Evolutionary conservation across 805 yeast species (phyloP), one percentile per base, ranked within the genome.

Genomic region (Cyberlindnera sargentensis): DNA sequence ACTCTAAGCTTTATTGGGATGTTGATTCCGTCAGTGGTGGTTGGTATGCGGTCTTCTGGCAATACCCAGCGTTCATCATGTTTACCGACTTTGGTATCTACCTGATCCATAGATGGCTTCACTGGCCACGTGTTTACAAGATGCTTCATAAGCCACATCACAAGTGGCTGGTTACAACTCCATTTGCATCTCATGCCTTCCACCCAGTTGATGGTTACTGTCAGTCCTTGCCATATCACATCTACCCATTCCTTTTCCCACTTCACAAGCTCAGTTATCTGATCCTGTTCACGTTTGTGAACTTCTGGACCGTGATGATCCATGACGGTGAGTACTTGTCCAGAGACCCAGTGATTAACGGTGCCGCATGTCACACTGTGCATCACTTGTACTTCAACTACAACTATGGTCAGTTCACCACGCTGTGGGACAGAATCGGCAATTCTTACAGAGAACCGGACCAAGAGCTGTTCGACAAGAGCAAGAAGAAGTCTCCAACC

Each of bases 161-260:
- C 75, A 93, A 93, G 69, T 93, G 99, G 99, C 80, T 93, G 54
- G 96, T 93, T 34, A 91, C 98, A 48, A 91, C 99, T 8, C 99
- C 99, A 36, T 93, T 84, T 68, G 99, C 99, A 1, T 87, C 96
- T 7, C 97, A 90, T 61, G 97, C 98, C 26, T 93, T 93, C 88
- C 96, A 93, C 66, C 98, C 99, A 10, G 84, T 93, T 42, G 99
- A 93, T 57, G 99, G 99, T 34, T 93, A 85, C 70, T 70, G 78
- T 47, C 99, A 93, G 71, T 84, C 95, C 32, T 62, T 93, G 51
- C 96, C 99, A 10, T 93, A 93, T 70, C 99, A 93, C 64, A 54
- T 89, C 47, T 93, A 76, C 68, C 98, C 98, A 47, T 78, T 93
- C 64, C 46, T 93, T 29, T 86, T 93, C 80, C 98, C 98, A 36